phyloP scores from a whole-genome alignment of 176 grass and related monocot genomes.

The Bromus sterilis region DNA sequence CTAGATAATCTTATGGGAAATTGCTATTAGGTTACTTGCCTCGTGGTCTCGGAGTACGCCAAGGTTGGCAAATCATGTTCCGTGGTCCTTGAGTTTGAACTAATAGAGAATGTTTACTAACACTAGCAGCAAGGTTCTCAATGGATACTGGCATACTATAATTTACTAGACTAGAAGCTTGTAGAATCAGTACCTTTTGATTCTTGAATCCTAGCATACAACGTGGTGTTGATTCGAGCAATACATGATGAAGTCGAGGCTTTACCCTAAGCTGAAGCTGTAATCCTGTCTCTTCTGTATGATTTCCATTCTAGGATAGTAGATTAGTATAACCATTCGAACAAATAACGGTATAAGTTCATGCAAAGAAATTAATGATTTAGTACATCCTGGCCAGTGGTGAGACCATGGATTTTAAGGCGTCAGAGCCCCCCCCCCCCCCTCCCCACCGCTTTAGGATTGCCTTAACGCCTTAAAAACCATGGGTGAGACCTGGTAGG shows the following conservation, averaged over 20 bases:
- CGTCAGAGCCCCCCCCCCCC: too few relatives aligned
- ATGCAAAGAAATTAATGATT: not conserved
- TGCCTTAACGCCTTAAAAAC: too few relatives aligned
- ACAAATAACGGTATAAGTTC: not conserved
- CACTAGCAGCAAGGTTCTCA: not conserved
- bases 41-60: not conserved
- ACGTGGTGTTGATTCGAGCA: not conserved
- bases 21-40: not conserved
- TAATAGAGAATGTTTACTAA: not conserved
- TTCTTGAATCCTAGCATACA: not conserved
- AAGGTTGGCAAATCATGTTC: not conserved
- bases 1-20: not conserved
- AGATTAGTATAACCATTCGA: not conserved
- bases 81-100: not conserved
- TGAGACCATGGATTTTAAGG: too few relatives aligned
- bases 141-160: not conserved
- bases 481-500: not conserved
- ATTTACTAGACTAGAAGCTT: not conserved
- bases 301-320: not conserved
- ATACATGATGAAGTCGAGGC: not conserved
- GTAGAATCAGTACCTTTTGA: not conserved
- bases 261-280: not conserved
- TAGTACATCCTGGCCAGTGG: not conserved
- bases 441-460: too few relatives aligned
- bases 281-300: not conserved